Evolutionary conservation across 1,139 yeast species (phyloP), one percentile per base, ranked within the genome.

Genomic region (Ashbya aceris): DNA sequence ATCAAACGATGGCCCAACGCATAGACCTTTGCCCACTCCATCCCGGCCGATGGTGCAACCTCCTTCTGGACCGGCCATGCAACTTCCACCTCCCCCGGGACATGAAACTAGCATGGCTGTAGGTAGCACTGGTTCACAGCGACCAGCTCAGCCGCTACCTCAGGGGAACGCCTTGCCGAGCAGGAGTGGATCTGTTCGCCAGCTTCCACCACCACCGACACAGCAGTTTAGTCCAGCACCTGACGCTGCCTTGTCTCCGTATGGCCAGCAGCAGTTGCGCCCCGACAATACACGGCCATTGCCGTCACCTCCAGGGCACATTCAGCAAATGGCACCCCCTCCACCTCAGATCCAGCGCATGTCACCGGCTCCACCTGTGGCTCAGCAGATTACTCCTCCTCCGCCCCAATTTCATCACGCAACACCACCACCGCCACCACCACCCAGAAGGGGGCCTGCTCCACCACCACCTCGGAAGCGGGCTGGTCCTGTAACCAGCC

Each of bases 371-470:
- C 46, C 47, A 37, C 58, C 60, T 27, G 56, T 52, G 40, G 45
- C 57, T 34, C 54, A 60, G n/a, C 65, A 64, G 4, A 65, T 68
- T 10, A 63, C 64, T 9, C 62, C 64, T n/a, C 61, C 64, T 26
- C 58, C 67, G 2, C 60, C 65, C 28, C 56, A 64, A 6, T n/a
- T n/a, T n/a, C 23, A 17, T 3, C 23, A 17, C 23, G 45, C 52
- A 8, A 58, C 63, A 7, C 65, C 68, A n/a, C 66, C 68, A 8
- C 65, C 69, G 17, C 65, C 67, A 7, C 68, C 71, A 7, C 64
- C 68, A 11, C 58, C 63, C 36, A 58, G 67, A 26, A 63, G 62
- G 42, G 60, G 56, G 28, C 56, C 60, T 6, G 62, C 67, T 4
- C 66, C 69, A 2, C 69, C 69, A 10, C 70, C 70, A 20, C 61